Conservation (phyloP, 2,329 filamentous ascomycete genomes). For the Endothia cerciana region DNA sequence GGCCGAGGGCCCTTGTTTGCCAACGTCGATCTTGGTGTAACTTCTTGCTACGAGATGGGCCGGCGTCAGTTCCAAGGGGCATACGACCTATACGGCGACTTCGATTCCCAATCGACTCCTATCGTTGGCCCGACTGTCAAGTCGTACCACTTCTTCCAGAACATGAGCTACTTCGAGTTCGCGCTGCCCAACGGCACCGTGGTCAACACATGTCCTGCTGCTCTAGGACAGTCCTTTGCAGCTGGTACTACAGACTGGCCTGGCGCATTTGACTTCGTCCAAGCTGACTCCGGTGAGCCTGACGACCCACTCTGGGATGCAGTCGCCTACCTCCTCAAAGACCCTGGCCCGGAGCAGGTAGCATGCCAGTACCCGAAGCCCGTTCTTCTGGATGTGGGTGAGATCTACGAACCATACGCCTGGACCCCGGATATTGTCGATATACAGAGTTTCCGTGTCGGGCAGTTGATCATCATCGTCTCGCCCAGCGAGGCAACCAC, state of each 20-base stretch:
- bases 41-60: conserved; percentile 79
- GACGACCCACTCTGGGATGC: conserved; percentile 79
- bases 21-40: conserved; percentile 68
- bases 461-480: conserved; percentile 83
- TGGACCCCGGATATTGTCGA: conserved; percentile 92
- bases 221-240: conserved; percentile 86
- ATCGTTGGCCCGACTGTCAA: conserved; percentile 69
- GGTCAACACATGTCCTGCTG: conserved; percentile 79
- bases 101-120: conserved; percentile 50
- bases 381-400: conserved; percentile 84
- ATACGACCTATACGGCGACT: conserved; percentile 51
- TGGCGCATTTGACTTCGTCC: conserved; percentile 86
- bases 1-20: conserved; percentile 70
- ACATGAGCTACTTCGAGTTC: conserved; percentile 77
- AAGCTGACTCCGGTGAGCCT: conserved; percentile 73
- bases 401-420: conserved; percentile 72
- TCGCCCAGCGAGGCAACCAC: conserved; percentile 87
- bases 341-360: conserved; percentile 69
- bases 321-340: conserved; percentile 71
- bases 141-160: conserved; percentile 79
- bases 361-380: conserved; percentile 81
- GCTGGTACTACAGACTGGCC: conserved; percentile 89
- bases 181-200: conserved; percentile 70
- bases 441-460: conserved; percentile 80
- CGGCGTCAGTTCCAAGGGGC: conserved; percentile 68